Percentiles rank a stretch among this genome's conserved stretches.
These are phyloP conservation scores for Alternaria novae-zelandiae DNA, from an alignment of 2,329 filamentous ascomycete species.

Conservation along the genomic window DNA sequence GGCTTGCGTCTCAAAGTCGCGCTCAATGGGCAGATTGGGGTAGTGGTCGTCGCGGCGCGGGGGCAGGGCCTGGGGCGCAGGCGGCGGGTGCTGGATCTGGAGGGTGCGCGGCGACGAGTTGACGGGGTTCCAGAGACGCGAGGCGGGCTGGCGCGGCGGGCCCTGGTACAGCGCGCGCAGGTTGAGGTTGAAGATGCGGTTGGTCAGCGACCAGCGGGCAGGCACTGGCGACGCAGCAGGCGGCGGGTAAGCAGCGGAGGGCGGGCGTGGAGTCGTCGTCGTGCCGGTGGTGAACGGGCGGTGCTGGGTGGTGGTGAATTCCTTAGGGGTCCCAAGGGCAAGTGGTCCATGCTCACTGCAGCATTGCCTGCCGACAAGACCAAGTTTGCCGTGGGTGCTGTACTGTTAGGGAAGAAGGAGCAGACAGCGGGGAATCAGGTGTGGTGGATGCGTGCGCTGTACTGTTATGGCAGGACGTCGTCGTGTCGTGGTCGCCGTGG, in stretches of 20 bases:
- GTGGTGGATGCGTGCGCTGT: not conserved
- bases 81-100: constrained; percentile 41
- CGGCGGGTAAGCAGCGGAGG: constrained; percentile 35
- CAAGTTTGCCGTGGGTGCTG: not conserved
- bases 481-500: not conserved
- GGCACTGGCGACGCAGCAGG: constrained; percentile 33
- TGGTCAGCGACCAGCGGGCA: constrained; percentile 51
- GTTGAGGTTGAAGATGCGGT: constrained; percentile 50
- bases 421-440: not conserved
- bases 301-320: constrained; percentile 14
- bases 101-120: constrained; percentile 63
- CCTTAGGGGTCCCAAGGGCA: constrained; percentile 10
- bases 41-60: constrained; percentile 13
- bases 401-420: not conserved
- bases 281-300: constrained; percentile 18
- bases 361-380: not conserved
- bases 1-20: constrained; percentile 17
- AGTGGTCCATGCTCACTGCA: constrained; percentile 23
- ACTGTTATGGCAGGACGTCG: not conserved
- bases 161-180: constrained; percentile 32
- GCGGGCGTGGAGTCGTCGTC: constrained; percentile 36
- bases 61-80: constrained; percentile 48
- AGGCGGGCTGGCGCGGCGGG: constrained; percentile 50
- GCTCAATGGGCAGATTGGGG: constrained; percentile 55
- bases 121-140: constrained; percentile 66